A percentile compares a stretch with the other conserved stretches of the same genome.
phyloP scores from a whole-genome alignment of 2,329 filamentous ascomycete species.

The Phialemoniopsis sp. region DNA sequence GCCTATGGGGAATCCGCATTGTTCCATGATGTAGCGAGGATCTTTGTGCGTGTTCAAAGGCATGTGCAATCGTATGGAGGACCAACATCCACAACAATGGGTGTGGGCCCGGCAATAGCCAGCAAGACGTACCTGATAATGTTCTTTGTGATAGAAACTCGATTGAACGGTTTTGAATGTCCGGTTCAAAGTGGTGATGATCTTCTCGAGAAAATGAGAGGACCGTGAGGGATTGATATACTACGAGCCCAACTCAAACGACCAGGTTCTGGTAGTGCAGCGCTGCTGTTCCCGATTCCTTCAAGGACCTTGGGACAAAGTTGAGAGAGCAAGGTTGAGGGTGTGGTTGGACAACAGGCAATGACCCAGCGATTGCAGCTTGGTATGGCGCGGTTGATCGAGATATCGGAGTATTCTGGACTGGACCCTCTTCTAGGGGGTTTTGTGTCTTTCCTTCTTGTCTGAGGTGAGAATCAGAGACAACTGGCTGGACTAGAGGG shows the following conservation, averaged over 20 bases:
- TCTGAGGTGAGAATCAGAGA: too few relatives aligned
- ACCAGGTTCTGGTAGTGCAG: conserved; percentile 12
- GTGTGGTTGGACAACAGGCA: conserved; percentile 15
- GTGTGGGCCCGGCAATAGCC: not conserved
- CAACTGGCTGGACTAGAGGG: too few relatives aligned
- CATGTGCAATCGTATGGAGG: too few relatives aligned
- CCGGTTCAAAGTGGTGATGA: conserved; percentile 1
- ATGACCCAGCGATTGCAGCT: not conserved
- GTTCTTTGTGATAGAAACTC: not conserved
- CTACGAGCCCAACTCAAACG: conserved; percentile 5
- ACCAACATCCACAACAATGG: too few relatives aligned
- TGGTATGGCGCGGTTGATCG: too few relatives aligned
- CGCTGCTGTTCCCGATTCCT: conserved; percentile 16
- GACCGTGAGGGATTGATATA: conserved; percentile 9
- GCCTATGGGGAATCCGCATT: too few relatives aligned
- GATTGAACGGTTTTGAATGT: too few relatives aligned
- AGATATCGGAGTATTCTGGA: too few relatives aligned
- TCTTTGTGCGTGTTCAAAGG: too few relatives aligned
- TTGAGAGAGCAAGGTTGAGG: conserved; percentile 4
- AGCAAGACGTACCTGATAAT: not conserved
- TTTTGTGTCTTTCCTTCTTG: too few relatives aligned
- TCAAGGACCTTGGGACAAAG: conserved; percentile 10
- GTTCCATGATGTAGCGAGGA: too few relatives aligned
- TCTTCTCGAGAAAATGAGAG: conserved; percentile 2
- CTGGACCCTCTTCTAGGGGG: too few relatives aligned